Evolutionary conservation across 768 basidiomycete genomes (phyloP).

Genomic region (Agrocybe chaxingu): DNA sequence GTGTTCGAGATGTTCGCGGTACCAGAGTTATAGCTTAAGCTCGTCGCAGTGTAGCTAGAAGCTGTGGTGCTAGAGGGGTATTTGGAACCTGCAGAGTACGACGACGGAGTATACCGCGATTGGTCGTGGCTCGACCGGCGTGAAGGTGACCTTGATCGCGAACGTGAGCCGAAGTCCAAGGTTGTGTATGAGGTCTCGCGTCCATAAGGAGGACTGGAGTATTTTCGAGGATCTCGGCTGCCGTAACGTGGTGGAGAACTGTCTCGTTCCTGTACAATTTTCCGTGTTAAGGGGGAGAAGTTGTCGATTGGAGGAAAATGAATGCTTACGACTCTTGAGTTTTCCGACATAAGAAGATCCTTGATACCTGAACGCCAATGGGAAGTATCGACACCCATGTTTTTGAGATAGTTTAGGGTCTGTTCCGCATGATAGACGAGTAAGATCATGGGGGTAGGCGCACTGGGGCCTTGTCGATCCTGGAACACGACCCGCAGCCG

Average conservation of each 20-base stretch:
- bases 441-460: constrained; percentile 34
- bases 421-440: constrained; percentile 43
- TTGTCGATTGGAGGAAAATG: neutral
- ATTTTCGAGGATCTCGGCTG: neutral
- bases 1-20: neutral
- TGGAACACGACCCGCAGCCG: constrained; percentile 22
- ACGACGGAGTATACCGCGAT: neutral
- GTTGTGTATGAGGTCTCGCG: neutral
- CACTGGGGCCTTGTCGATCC: constrained; percentile 2
- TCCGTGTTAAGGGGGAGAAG: too few species aligned
- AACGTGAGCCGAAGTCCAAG: neutral
- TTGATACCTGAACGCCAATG: constrained; percentile 39
- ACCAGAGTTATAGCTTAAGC: neutral
- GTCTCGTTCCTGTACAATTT: too few species aligned
- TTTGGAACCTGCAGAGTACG: neutral
- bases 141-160: constrained; percentile 13
- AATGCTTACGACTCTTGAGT: neutral
- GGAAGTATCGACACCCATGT: constrained; percentile 38
- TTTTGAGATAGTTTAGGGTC: constrained; percentile 34
- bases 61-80: too few species aligned
- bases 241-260: too few species aligned
- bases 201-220: neutral
- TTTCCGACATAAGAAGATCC: constrained; percentile 23
- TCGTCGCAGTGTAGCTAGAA: too few species aligned
- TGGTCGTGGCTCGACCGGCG: neutral